Evolutionary conservation across 2,329 filamentous ascomycete species (phyloP), one percentile per base, ranked within the genome.

Genomic region (Talaromyces sp.): DNA sequence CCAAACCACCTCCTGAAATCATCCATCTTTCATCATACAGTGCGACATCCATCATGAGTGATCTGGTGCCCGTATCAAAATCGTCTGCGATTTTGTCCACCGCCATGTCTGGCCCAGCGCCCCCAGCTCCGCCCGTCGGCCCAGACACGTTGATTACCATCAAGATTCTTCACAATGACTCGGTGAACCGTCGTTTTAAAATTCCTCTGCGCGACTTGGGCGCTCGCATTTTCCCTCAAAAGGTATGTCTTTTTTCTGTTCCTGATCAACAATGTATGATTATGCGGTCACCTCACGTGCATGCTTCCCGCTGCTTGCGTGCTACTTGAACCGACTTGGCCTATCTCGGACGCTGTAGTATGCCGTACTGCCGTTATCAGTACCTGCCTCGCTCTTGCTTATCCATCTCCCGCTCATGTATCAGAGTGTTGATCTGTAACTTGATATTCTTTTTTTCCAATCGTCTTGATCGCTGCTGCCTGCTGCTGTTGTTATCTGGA

Each of bases 151-250:
- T 87, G 69, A 90, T 98, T 79, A 92, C 90, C 70, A 83, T 97
- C 81, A 98, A 98, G 83, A 85, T 96, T 74, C 86, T 87, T 73
- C 87, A 90, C 74, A 87, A 93, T 74, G 91, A 91, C 66, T 82
- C 81, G 73, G 22, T 64, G 33, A 90, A 89, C 73, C 89, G 90
- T 73, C 90, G 93, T 72, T 91, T 96, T 82, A 97, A 96, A 85
- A 85, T 98, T 69, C 90, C 92, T 64, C 86, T 98, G 74, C 88
- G 89, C 75, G 94, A 98, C 71, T 88, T 98, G 64, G 87, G 87
- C 68, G 87, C 90, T 59, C 83, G 82, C 69, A 84, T 87, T 56
- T 86, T 99, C 45, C 92, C 93, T 72, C 83, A 87, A 73, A 96
- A 94, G 87, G 95, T 98, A 86, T 76, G 90, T 86, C 10, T 39